Conservation (phyloP, 2,329 filamentous ascomycete species). For the Colletotrichum sp. region DNA sequence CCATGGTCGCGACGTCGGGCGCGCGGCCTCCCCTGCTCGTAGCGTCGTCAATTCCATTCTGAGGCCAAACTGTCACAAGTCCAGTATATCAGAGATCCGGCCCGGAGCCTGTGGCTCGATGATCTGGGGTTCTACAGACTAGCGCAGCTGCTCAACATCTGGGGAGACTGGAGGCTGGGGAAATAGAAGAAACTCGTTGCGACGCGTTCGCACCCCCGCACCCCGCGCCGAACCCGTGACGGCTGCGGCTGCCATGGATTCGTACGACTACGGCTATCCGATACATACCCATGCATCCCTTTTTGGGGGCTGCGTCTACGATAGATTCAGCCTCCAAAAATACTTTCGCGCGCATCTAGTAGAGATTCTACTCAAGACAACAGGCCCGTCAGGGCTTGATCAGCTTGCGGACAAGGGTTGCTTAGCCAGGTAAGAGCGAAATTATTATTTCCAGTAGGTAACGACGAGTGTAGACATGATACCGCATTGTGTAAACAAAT, state of each 20-base stretch:
- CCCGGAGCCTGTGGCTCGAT: neutral
- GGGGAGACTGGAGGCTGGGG: neutral
- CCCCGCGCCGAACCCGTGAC: neutral
- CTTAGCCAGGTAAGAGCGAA: neutral
- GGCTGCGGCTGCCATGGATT: neutral
- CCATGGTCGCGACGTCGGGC: neutral
- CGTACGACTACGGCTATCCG: neutral
- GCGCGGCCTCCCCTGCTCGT: neutral
- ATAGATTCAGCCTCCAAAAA: neutral
- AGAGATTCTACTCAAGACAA: neutral
- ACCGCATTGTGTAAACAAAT: neutral
- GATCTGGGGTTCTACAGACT: neutral
- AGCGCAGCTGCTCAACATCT: neutral
- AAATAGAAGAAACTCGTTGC: neutral
- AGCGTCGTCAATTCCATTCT: neutral
- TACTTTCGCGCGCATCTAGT: neutral
- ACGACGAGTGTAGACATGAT: neutral
- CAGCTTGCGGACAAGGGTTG: neutral
- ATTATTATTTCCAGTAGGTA: neutral
- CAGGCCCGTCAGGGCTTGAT: neutral
- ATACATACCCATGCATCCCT: neutral
- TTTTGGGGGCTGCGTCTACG: neutral
- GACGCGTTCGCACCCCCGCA: neutral
- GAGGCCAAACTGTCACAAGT: neutral
- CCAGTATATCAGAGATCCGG: neutral